Percentiles rank a stretch among this genome's conserved stretches.
Conservation (phyloP, 2,329 filamentous ascomycete species). For the Colletotrichum plurivorum region DNA sequence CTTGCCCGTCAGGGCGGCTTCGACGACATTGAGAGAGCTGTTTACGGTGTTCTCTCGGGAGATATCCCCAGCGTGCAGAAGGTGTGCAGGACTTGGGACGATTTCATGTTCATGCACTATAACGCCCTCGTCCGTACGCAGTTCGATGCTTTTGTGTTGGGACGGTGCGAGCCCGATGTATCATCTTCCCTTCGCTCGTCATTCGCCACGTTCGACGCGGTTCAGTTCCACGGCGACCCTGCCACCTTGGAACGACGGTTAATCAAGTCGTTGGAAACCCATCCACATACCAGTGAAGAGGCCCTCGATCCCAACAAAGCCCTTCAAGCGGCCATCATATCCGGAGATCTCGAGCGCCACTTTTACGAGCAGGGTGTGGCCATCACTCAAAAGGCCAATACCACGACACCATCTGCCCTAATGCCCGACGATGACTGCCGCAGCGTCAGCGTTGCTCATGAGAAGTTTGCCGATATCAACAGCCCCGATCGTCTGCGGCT, state of each 20-base stretch:
- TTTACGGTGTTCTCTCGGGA: constrained; percentile 91
- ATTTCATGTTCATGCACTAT: constrained; percentile 88
- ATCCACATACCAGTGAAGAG: constrained; percentile 69
- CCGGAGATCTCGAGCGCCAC: constrained; percentile 70
- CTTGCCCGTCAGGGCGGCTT: constrained; percentile 77
- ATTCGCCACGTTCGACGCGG: constrained; percentile 75
- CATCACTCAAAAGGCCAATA: constrained; percentile 59
- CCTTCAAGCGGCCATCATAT: constrained; percentile 82
- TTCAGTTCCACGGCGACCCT: constrained; percentile 72
- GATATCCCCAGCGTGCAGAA: constrained; percentile 83
- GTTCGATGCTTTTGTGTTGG: constrained; percentile 80
- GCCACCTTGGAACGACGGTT: constrained; percentile 69
- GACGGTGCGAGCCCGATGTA: constrained; percentile 66
- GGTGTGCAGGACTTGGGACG: constrained; percentile 86
- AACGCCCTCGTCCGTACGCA: constrained; percentile 87
- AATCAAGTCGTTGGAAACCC: constrained; percentile 71
- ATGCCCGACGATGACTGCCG: constrained; percentile 34
- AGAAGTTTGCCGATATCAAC: constrained; percentile 67
- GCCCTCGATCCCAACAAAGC: constrained; percentile 78
- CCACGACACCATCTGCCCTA: constrained; percentile 52
- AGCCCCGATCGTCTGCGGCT: constrained; percentile 78
- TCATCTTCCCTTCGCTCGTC: constrained; percentile 69
- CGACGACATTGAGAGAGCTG: constrained; percentile 86
- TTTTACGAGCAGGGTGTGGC: constrained; percentile 72
- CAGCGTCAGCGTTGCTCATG: constrained; percentile 53